A percentile compares a stretch with the other conserved stretches of the same genome.
phyloP scores from a whole-genome alignment of 23 red algal species.

The Pyropia haitanensis region DNA sequence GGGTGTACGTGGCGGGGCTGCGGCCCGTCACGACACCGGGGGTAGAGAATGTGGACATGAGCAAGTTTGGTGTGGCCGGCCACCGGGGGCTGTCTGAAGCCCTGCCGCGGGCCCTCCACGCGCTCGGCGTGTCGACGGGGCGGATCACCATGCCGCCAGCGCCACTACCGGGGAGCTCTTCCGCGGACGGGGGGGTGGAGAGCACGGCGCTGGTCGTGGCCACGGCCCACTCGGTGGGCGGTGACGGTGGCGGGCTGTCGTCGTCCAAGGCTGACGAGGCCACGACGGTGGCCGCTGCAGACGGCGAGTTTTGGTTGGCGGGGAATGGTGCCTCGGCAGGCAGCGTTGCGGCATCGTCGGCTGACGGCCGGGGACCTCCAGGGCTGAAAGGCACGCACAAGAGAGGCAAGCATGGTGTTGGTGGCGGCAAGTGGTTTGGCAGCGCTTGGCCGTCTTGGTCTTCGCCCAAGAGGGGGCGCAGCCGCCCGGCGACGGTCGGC shows the following conservation, averaged over 20 bases:
- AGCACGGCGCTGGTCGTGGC: not conserved
- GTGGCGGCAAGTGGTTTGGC: not conserved
- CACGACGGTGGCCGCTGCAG: conserved; percentile 1
- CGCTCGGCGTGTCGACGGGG: conserved; percentile 76
- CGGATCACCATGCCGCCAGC: conserved; percentile 85
- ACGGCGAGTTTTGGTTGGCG: not conserved
- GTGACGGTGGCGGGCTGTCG: too few species aligned
- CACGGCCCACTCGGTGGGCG: not conserved
- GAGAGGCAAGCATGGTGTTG: not conserved
- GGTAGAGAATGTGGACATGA: conserved; percentile 94
- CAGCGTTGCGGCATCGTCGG: not conserved
- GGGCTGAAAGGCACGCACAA: not conserved
- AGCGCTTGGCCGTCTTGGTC: not conserved
- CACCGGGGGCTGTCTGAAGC: conserved; percentile 79
- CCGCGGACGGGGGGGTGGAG: not conserved
- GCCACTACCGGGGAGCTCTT: not conserved
- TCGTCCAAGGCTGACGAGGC: conserved; percentile 6
- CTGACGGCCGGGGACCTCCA: not conserved
- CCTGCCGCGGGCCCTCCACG: conserved; percentile 54
- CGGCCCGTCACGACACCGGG: conserved; percentile 28
- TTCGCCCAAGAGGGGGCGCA: not conserved
- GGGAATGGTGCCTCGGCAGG: not conserved
- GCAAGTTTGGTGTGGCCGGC: conserved; percentile 63
- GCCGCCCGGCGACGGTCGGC: too few species aligned
- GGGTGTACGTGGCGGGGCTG: conserved; percentile 62